Conservation (phyloP, 805 yeast species). For the Ogataea ramenticola region DNA sequence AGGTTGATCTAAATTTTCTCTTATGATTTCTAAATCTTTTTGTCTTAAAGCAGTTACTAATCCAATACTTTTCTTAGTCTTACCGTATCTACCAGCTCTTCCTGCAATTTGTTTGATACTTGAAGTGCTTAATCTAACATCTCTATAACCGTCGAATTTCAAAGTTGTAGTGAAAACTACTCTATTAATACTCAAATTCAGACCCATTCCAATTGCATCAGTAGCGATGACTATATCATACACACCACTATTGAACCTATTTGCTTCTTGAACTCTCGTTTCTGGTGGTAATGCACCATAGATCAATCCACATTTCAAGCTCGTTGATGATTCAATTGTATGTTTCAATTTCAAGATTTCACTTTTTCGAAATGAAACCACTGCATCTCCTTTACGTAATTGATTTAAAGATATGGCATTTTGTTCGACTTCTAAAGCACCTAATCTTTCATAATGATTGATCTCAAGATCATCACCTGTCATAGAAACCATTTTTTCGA, state of each 20-base stretch:
- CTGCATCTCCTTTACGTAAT: slow-evolving; percentile 72
- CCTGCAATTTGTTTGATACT: slow-evolving; percentile 91
- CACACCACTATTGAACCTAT: slow-evolving; percentile 67
- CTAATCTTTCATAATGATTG: slow-evolving; percentile 66
- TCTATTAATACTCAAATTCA: slow-evolving; percentile 77
- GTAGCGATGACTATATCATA: slow-evolving; percentile 87
- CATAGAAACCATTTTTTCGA: slow-evolving; percentile 47
- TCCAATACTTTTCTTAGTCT: slow-evolving; percentile 9
- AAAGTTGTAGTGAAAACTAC: slow-evolving; percentile 61
- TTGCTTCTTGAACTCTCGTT: slow-evolving; percentile 79
- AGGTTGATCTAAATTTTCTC: slow-evolving; percentile 40
- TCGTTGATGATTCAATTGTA: slow-evolving; percentile 56
- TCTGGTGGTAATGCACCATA: slow-evolving; percentile 97
- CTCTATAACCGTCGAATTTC: slow-evolving; percentile 64
- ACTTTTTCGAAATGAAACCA: slow-evolving; percentile 78
- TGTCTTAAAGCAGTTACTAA: slow-evolving; percentile 45
- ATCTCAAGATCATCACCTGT: slow-evolving; percentile 82
- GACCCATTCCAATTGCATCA: slow-evolving; percentile 97
- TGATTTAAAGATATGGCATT: slow-evolving; percentile 28
- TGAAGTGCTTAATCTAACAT: slow-evolving; percentile 46
- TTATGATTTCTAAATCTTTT: slow-evolving; percentile 38
- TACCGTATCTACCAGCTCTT: slow-evolving; percentile 78
- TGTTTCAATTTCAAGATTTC: slow-evolving; percentile 64
- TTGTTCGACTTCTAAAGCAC: slow-evolving; percentile 54
- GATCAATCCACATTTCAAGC: slow-evolving; percentile 73